These are phyloP conservation scores for Leccinum longicurvipes DNA, from an alignment of 768 basidiomycete species.

Conservation along the genomic window DNA sequence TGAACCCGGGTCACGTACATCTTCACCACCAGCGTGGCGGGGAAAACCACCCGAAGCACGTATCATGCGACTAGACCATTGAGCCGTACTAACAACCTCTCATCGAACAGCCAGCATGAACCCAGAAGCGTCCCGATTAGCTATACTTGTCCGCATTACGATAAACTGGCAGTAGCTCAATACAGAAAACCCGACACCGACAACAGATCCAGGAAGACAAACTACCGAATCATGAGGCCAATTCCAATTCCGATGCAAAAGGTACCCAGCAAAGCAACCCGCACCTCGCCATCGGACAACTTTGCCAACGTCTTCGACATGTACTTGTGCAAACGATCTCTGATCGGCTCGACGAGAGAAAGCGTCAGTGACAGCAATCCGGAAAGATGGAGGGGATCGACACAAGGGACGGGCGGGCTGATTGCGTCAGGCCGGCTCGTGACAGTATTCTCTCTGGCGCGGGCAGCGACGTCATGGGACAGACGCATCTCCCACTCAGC, in stretches of 20 bases:
- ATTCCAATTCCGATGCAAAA: conserved; percentile 46
- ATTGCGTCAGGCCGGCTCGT: conserved; percentile 17
- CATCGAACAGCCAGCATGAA: neutral
- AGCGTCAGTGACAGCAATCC: conserved; percentile 59
- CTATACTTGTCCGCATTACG: no score
- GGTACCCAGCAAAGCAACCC: conserved; percentile 37
- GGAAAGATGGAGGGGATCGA: conserved; percentile 68
- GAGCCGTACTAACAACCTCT: conserved; percentile 28
- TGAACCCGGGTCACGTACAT: conserved; percentile 38
- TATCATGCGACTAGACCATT: conserved; percentile 38
- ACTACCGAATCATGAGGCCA: conserved; percentile 35
- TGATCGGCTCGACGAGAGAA: conserved; percentile 53
- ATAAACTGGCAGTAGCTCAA: no score
- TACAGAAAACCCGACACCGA: neutral
- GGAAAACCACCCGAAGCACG: conserved; percentile 31
- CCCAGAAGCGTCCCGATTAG: neutral
- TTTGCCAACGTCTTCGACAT: conserved; percentile 23
- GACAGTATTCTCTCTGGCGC: conserved; percentile 40
- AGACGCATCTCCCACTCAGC: conserved; percentile 58
- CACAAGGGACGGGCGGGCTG: conserved; percentile 27
- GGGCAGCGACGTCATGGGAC: conserved; percentile 58
- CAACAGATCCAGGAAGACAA: neutral
- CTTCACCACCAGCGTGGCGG: conserved; percentile 13
- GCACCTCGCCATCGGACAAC: conserved; percentile 27
- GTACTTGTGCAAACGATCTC: conserved; percentile 23